phyloP scores from a whole-genome alignment of 768 basidiomycete species.

The Lentinula edodes region DNA sequence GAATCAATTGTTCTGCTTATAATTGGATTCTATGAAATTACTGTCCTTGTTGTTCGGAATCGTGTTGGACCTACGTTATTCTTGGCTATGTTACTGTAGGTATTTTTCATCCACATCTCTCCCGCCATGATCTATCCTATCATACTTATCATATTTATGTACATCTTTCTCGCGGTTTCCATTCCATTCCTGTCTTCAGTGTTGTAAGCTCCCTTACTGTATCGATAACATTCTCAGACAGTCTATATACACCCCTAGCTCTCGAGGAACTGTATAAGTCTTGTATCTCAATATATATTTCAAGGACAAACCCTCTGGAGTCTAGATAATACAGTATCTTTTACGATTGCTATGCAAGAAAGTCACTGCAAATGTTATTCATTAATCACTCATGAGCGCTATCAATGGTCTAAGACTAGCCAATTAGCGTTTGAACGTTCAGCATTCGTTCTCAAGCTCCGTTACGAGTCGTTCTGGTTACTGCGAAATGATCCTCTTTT shows the following conservation, averaged over 20 bases:
- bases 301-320: background rate
- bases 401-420: background rate
- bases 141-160: background rate
- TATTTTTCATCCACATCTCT: background rate
- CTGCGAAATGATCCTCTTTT: background rate
- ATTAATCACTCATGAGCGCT: background rate
- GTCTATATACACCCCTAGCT: background rate
- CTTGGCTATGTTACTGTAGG: background rate
- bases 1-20: no score
- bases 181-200: background rate
- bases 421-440: background rate
- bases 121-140: background rate
- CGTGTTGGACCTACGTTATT: background rate
- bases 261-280: background rate
- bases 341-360: no score
- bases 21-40: no score
- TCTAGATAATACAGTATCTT: no score
- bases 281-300: background rate
- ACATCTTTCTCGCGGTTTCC: background rate
- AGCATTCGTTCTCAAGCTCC: background rate
- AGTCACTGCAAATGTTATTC: background rate
- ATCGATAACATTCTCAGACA: background rate
- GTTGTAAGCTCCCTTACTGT: background rate
- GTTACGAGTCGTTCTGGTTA: background rate
- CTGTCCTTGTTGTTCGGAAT: no score